Percentiles rank a stretch among this genome's conserved stretches.
These are phyloP conservation scores for Glaciozyma antarctica DNA, from an alignment of 768 basidiomycete species.

Conservation along the genomic window DNA sequence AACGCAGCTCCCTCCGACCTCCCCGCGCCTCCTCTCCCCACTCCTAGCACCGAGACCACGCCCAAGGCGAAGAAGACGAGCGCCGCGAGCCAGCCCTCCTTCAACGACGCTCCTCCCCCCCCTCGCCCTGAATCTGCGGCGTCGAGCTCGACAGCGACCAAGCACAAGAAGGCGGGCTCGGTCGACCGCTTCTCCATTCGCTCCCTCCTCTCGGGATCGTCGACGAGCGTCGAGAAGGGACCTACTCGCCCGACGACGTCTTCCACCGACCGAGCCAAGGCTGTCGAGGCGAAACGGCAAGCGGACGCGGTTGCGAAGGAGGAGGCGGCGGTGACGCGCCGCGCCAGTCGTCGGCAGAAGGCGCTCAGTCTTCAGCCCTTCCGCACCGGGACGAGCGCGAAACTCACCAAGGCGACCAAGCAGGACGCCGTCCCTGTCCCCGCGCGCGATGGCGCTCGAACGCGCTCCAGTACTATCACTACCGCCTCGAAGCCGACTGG, in stretches of 20 bases:
- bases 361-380: constrained; percentile 57
- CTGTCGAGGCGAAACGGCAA: not conserved
- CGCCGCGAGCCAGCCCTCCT: not conserved
- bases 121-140: constrained; percentile 7
- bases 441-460: constrained; percentile 2
- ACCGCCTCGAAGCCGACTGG: not conserved
- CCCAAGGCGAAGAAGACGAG: constrained; percentile 11
- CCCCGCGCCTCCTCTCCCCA: not conserved
- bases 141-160: constrained; percentile 20
- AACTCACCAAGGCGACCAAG: constrained; percentile 15
- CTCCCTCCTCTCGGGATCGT: constrained; percentile 25
- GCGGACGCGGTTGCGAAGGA: constrained; percentile 12
- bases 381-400: constrained; percentile 19
- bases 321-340: constrained; percentile 28
- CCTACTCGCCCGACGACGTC: not conserved
- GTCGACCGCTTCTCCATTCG: constrained; percentile 33
- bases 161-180: constrained; percentile 21
- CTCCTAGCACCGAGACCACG: not conserved
- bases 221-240: not conserved
- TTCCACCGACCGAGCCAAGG: constrained; percentile 6
- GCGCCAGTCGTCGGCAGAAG: constrained; percentile 45
- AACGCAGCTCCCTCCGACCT: constrained; percentile 1
- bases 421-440: constrained; percentile 8
- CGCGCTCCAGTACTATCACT: constrained; percentile 17
- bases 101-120: not conserved